Evolutionary conservation across 176 grass and related monocot genomes (phyloP).

Genomic region (Eragrostis nindensis): DNA sequence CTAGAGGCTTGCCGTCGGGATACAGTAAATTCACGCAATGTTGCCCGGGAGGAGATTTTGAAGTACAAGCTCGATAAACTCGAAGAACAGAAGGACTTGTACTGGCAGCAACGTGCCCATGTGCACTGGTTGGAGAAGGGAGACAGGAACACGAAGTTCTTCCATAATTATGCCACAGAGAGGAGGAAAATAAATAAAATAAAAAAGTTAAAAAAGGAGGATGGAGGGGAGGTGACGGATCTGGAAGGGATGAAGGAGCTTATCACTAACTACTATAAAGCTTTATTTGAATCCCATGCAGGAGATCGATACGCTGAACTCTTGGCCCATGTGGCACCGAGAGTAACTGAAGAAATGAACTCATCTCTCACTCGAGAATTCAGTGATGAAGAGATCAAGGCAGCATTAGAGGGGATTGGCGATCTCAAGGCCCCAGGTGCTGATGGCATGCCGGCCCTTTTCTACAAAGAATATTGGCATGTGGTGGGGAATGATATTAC

Average conservation of each 20-base stretch:
- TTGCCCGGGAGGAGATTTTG: background rate
- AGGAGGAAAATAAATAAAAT: background rate
- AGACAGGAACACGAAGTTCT: background rate
- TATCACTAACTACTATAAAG: background rate
- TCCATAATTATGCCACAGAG: background rate
- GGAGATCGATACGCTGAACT: background rate
- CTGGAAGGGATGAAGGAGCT: background rate
- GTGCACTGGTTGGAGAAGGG: background rate
- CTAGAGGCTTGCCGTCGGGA: background rate
- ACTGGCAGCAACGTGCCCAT: too few relatives aligned
- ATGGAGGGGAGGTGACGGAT: background rate
- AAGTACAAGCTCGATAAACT: background rate
- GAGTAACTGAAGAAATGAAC: background rate
- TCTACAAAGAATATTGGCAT: background rate
- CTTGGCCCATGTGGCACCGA: fast-evolving
- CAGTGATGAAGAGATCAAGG: background rate
- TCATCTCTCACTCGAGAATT: background rate
- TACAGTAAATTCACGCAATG: background rate
- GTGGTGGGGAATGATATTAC: background rate
- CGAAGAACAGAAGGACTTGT: background rate
- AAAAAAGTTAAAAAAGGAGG: background rate
- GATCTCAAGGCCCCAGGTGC: background rate
- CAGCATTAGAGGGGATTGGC: background rate
- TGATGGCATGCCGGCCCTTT: background rate
- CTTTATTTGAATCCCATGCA: background rate